Conservation (phyloP, 768 basidiomycete species). For the Auricularia sp. region DNA sequence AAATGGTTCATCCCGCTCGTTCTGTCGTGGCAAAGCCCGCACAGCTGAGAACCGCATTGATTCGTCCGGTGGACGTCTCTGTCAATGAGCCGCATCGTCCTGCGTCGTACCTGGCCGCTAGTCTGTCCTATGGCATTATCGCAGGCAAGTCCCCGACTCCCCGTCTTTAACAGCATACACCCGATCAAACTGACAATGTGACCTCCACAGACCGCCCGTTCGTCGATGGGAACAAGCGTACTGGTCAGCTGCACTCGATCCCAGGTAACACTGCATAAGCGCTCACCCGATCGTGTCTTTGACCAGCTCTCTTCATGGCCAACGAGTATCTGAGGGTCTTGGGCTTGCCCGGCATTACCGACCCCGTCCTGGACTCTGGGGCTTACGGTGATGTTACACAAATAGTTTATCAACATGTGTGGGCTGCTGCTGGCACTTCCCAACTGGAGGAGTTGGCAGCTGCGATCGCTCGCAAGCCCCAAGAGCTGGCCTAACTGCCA, state of each 20-base stretch:
- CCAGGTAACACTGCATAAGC: background rate
- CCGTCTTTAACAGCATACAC: background rate
- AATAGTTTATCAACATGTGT: background rate
- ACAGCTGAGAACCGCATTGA: slow-evolving; percentile 22
- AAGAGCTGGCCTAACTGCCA: no score
- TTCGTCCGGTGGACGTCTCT: slow-evolving; percentile 19
- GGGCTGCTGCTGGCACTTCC: no score
- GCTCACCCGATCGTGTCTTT: background rate
- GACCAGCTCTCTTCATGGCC: slow-evolving; percentile 24
- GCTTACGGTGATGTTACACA: background rate
- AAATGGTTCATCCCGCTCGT: slow-evolving; percentile 23
- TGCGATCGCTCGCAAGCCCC: no score
- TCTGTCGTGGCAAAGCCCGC: slow-evolving; percentile 25
- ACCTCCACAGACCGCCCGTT: slow-evolving; percentile 19
- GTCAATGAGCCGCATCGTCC: slow-evolving; percentile 21
- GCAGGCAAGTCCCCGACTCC: slow-evolving; percentile 10
- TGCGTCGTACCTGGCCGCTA: slow-evolving; percentile 22
- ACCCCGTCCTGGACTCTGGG: background rate
- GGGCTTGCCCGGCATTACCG: slow-evolving; percentile 12
- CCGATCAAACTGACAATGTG: background rate
- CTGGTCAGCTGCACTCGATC: slow-evolving; percentile 11
- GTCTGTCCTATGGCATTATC: slow-evolving; percentile 25
- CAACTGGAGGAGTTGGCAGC: no score
- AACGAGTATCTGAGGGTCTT: slow-evolving; percentile 25
- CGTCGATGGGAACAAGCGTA: slow-evolving; percentile 25